phyloP scores from a whole-genome alignment of 1,284 basidiomycete genomes.

The Salmacisia buchloeana region DNA sequence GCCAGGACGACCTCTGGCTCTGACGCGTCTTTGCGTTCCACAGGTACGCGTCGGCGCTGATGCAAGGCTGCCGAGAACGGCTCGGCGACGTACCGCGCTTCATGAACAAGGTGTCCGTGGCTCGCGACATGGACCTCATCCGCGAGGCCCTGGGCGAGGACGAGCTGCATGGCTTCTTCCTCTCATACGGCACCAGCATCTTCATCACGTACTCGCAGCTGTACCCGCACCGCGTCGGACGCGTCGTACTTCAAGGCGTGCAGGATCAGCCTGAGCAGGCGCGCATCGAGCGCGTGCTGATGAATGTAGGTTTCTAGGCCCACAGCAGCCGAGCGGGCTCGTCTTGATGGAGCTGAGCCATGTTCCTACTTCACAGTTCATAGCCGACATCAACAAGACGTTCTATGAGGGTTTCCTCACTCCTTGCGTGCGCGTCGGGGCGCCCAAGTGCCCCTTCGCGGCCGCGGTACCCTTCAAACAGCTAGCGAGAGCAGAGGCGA shows the following conservation, averaged over 20 bases:
- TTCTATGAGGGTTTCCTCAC: too few relatives aligned
- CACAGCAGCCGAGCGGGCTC: too few relatives aligned
- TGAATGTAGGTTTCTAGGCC: too few relatives aligned
- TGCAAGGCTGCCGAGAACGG: neutral
- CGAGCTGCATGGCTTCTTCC: neutral
- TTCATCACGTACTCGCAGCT: neutral
- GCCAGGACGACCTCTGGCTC: neutral
- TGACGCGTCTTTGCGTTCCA: neutral
- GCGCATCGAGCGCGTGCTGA: too few relatives aligned
- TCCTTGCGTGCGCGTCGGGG: too few relatives aligned
- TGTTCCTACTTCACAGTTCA: too few relatives aligned
- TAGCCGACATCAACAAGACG: too few relatives aligned
- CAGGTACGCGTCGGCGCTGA: neutral
- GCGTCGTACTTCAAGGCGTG: neutral
- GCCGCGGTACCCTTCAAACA: too few relatives aligned
- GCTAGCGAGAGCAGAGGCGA: too few relatives aligned
- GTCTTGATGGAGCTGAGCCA: too few relatives aligned
- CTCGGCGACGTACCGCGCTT: neutral
- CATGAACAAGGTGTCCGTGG: neutral
- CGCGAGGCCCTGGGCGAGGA: slow-evolving; percentile 2
- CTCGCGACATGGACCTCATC: neutral
- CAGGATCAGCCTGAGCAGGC: neutral
- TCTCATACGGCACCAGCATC: neutral
- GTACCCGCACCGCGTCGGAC: neutral
- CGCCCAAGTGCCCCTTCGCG: too few relatives aligned